Evolutionary conservation across 2,329 filamentous ascomycete species (phyloP).

Genomic region (Didymella segeticola): DNA sequence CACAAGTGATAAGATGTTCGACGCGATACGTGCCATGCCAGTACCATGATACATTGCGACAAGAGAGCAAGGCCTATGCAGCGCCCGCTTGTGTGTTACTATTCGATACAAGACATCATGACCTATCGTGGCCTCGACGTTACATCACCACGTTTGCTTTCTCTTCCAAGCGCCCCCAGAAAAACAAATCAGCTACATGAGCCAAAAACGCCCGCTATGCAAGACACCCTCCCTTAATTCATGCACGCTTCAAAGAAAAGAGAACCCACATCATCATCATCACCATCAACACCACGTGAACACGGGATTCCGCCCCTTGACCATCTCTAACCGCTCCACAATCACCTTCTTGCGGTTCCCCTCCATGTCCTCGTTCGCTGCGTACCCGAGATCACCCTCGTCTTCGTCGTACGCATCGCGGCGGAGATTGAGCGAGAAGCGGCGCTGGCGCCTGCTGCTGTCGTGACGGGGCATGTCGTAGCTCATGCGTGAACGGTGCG

Average conservation of each 20-base stretch:
- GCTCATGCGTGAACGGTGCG: conserved; percentile 49
- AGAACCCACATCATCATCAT: conserved; percentile 3
- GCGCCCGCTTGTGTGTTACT: too few relatives aligned
- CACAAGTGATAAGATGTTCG: too few relatives aligned
- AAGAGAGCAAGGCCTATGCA: too few relatives aligned
- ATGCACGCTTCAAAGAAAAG: too few relatives aligned
- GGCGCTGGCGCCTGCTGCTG: conserved; percentile 41
- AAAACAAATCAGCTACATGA: too few relatives aligned
- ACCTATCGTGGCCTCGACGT: too few relatives aligned
- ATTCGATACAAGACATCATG: too few relatives aligned
- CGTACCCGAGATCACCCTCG: conserved; percentile 93
- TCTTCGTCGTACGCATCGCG: conserved; percentile 62
- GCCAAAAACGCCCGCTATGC: conserved; percentile 19
- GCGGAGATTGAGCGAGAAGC: conserved; percentile 54
- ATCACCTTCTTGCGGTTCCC: conserved; percentile 92
- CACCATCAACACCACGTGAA: conserved; percentile 87
- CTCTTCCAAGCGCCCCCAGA: too few relatives aligned
- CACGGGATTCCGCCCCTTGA: conserved; percentile 93
- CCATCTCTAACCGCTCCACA: conserved; percentile 92
- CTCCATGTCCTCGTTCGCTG: conserved; percentile 92
- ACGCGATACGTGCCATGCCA: too few relatives aligned
- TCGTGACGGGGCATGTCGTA: conserved; percentile 49
- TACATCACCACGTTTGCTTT: too few relatives aligned
- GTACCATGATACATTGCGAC: too few relatives aligned
- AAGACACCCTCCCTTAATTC: conserved; percentile 6